Evolutionary conservation across 208 protist genomes (phyloP), one percentile per base, ranked within the genome.

Genomic region (Wallacemonas sp.): DNA sequence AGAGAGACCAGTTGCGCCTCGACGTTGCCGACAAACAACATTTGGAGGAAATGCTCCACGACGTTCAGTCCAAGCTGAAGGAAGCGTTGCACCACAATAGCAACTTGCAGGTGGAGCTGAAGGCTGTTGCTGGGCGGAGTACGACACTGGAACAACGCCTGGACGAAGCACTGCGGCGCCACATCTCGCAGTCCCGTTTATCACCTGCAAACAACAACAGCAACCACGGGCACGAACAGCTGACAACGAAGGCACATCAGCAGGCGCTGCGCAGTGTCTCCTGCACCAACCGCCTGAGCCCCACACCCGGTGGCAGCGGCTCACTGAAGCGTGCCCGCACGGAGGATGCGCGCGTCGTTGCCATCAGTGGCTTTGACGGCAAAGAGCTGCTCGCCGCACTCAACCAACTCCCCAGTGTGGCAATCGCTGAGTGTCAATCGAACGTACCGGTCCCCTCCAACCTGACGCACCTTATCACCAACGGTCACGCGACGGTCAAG

Each of bases 401-500:
- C 37, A 83, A 87, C 60, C 69, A 89, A 64, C 59, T 96, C 19
- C 87, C 86, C 9, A 79, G 89, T 41, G 84, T 87, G 15, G 85
- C 80, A 6, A 76, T 93, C 41, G 91, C 83, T n/a, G 83, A 89
- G 69, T 92, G 86, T 68, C 70, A 78, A 45, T 90, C 87, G 12
- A 94, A 96, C 78, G 66, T 78, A 64, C 85, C 87, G 0, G 81
- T 96, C 1, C 85, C 91, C 13, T 82, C 87, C 0, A 90, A 92
- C 55, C 63, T 96, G 34, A 96, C 91, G 2, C 91, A 96, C 58
- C 68, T 96, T 30, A 67, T 96, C 63, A 91, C 91, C 13, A 94
- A 90, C 50, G 91, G 91, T 1, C 79, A 92, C 55, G 70, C 93
- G 19, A 96, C 91, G 10, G 78, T 96, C 44, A 96, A 96, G 67